phyloP scores from a whole-genome alignment of 179 eudicot species.

The Heliamphora ciliata region DNA sequence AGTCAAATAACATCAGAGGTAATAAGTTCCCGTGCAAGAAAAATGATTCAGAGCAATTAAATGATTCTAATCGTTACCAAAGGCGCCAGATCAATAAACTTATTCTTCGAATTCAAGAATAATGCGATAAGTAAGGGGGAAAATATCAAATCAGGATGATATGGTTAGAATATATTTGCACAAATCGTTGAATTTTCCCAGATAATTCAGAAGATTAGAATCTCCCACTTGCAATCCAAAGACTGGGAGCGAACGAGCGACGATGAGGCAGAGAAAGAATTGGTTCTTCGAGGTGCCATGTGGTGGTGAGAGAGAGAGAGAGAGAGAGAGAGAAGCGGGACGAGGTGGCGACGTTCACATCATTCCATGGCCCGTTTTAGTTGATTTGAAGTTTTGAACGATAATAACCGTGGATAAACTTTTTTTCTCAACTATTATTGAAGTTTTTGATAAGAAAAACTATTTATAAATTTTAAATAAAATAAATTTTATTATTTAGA shows the following conservation, averaged over 20 bases:
- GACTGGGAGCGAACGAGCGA: background rate
- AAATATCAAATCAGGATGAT: background rate
- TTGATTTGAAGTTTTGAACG: background rate
- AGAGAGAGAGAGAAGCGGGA: background rate
- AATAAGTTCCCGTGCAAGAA: background rate
- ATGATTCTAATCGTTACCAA: background rate
- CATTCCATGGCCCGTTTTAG: background rate
- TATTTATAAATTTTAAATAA: too few relatives aligned
- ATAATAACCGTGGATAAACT: background rate
- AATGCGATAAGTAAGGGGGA: background rate
- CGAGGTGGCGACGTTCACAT: constrained; percentile 3
- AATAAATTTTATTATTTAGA: too few relatives aligned
- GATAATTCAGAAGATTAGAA: background rate
- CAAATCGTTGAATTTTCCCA: background rate
- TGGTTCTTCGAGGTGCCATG: background rate
- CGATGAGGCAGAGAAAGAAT: constrained; percentile 1
- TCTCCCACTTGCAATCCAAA: background rate
- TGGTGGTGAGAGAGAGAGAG: background rate
- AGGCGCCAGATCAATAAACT: background rate
- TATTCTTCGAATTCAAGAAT: background rate
- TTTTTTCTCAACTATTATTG: too few relatives aligned
- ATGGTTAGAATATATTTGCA: background rate
- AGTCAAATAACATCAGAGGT: too few relatives aligned
- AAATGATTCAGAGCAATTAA: background rate
- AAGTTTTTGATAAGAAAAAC: too few relatives aligned